Evolutionary conservation across 805 yeast species (phyloP).

Genomic region (Kuraishia piskuri): DNA sequence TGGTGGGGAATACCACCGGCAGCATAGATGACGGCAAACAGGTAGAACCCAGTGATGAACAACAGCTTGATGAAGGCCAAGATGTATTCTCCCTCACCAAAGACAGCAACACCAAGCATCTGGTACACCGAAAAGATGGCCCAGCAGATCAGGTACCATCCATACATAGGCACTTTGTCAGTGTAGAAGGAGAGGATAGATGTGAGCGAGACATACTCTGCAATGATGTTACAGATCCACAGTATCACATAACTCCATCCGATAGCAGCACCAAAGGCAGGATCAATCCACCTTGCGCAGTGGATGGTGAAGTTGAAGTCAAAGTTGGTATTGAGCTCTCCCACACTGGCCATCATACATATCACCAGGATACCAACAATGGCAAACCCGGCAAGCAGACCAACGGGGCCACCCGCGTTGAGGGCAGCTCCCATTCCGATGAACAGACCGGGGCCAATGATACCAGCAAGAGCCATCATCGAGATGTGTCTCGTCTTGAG

Average conservation of each 20-base stretch:
- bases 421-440: constrained; percentile 43
- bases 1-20: constrained; percentile 27
- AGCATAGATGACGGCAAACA: constrained; percentile 33
- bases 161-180: constrained; percentile 42
- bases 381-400: constrained; percentile 39
- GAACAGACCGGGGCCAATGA: constrained; percentile 52
- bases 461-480: constrained; percentile 45
- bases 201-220: constrained; percentile 41
- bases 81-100: constrained; percentile 49
- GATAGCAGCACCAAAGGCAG: constrained; percentile 49
- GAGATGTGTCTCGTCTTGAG: constrained; percentile 43
- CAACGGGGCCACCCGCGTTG: constrained; percentile 42
- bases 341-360: constrained; percentile 46
- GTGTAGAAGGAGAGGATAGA: constrained; percentile 41
- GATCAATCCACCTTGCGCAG: constrained; percentile 42
- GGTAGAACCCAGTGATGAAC: constrained; percentile 38
- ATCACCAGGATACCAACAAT: constrained; percentile 45
- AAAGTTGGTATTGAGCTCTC: constrained; percentile 45
- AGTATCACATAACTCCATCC: constrained; percentile 45
- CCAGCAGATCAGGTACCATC: constrained; percentile 45
- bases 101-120: constrained; percentile 38
- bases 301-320: constrained; percentile 46
- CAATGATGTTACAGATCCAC: constrained; percentile 12
- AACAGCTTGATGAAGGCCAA: constrained; percentile 38
- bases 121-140: constrained; percentile 37